Evolutionary conservation across 2,329 filamentous ascomycete genomes (phyloP).

Genomic region (Epichloe gansuensis): DNA sequence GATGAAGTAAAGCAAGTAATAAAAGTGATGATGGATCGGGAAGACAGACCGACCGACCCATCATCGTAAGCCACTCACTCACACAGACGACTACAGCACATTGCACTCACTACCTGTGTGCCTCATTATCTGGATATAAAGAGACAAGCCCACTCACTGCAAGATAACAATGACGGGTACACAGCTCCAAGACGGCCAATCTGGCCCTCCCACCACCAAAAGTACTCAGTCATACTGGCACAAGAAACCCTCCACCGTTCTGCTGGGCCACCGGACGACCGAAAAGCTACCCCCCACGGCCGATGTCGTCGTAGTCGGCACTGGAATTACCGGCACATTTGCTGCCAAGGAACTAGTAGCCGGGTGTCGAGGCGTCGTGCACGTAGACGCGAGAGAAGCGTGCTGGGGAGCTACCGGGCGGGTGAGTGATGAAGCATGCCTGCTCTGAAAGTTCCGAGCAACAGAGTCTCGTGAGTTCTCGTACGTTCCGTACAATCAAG

Average conservation of each 20-base stretch:
- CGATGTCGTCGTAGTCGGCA: constrained; percentile 61
- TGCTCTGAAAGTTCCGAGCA: background rate
- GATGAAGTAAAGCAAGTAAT: too few relatives aligned
- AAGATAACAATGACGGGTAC: constrained; percentile 18
- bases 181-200: constrained; percentile 22
- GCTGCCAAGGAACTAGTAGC: constrained; percentile 50
- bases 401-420: constrained; percentile 77
- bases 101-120: too few relatives aligned
- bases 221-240: constrained; percentile 65
- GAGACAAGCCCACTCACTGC: background rate
- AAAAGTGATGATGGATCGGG: too few relatives aligned
- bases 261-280: constrained; percentile 58
- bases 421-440: constrained; percentile 32
- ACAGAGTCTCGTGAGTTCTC: too few relatives aligned
- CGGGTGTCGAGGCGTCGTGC: constrained; percentile 43
- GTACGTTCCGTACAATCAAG: too few relatives aligned
- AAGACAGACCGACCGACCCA: too few relatives aligned
- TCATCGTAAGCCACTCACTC: too few relatives aligned
- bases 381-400: constrained; percentile 67
- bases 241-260: constrained; percentile 46
- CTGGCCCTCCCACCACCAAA: constrained; percentile 45
- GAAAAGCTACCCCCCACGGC: constrained; percentile 48
- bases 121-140: background rate
- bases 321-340: constrained; percentile 64
- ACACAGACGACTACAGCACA: too few relatives aligned